A percentile compares a stretch with the other conserved stretches of the same genome.
phyloP scores from a whole-genome alignment of 305 asterid genomes.

The Withania somnifera region DNA sequence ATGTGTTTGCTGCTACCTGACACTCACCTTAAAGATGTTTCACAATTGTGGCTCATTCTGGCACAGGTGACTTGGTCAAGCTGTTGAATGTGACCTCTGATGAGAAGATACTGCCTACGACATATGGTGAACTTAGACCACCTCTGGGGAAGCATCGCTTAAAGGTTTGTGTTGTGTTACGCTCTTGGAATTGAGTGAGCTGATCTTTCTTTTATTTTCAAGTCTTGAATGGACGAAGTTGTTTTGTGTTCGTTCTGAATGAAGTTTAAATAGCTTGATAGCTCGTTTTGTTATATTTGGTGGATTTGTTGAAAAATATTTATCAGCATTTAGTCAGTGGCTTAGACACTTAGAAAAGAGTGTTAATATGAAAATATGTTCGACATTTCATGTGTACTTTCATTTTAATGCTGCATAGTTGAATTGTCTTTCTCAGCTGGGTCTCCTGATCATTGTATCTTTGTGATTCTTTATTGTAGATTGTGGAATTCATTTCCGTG shows the following conservation, averaged over 20 bases:
- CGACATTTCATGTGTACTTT: not conserved
- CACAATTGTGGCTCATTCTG: not conserved
- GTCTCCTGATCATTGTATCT: not conserved
- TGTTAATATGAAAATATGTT: not conserved
- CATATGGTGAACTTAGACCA: constrained; percentile 86
- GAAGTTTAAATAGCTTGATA: not conserved
- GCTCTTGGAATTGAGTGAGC: not conserved
- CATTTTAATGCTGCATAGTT: not conserved
- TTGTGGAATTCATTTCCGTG: constrained; percentile 84
- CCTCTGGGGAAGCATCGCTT: constrained; percentile 96
- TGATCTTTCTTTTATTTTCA: not conserved
- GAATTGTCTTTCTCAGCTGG: not conserved
- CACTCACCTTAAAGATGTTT: not conserved
- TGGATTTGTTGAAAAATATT: not conserved
- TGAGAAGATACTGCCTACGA: constrained; percentile 60
- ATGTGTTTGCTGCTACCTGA: not conserved
- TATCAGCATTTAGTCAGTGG: not conserved
- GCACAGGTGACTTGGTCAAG: constrained; percentile 69
- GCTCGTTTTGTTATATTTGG: not conserved
- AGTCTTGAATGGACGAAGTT: not conserved
- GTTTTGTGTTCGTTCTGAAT: not conserved
- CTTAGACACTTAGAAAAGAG: not conserved
- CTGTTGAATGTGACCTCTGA: constrained; percentile 69
- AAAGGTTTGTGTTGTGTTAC: constrained; percentile 42
- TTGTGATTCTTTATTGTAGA: constrained; percentile 30